A percentile compares a stretch with the other conserved stretches of the same genome.
phyloP scores from a whole-genome alignment of 768 basidiomycete species.

The Pisolithus albus region DNA sequence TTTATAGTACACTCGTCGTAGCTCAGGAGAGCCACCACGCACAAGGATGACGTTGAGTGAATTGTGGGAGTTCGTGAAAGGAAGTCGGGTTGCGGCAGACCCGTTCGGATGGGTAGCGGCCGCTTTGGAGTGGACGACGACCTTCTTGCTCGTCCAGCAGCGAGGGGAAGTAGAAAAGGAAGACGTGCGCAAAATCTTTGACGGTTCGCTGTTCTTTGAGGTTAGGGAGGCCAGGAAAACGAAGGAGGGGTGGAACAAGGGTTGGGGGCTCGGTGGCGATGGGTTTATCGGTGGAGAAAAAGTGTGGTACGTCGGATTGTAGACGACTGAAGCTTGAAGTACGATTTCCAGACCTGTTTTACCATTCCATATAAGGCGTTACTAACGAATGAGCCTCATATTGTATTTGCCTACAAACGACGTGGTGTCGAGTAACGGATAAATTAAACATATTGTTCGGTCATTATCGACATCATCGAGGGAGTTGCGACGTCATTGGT shows the following conservation, averaged over 20 bases:
- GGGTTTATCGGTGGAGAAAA: slow-evolving; percentile 27
- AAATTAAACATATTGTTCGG: neutral
- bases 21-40: slow-evolving; percentile 1
- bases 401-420: too few relatives aligned
- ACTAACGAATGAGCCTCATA: too few relatives aligned
- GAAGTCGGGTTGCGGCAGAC: slow-evolving; percentile 31
- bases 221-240: slow-evolving; percentile 18
- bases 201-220: slow-evolving; percentile 35
- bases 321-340: neutral
- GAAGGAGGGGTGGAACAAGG: slow-evolving; percentile 22
- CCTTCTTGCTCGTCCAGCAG: slow-evolving; percentile 34
- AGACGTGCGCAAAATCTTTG: slow-evolving; percentile 35
- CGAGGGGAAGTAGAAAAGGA: slow-evolving; percentile 36
- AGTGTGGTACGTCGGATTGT: slow-evolving; percentile 24
- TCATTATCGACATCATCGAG: slow-evolving; percentile 1
- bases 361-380: neutral
- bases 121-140: slow-evolving; percentile 33
- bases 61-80: slow-evolving; percentile 25
- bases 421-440: too few relatives aligned
- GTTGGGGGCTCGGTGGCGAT: slow-evolving; percentile 25
- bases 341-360: neutral
- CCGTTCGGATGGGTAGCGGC: slow-evolving; percentile 32
- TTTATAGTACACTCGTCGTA: slow-evolving; percentile 12
- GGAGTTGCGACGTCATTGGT: neutral
- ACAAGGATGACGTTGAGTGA: slow-evolving; percentile 24